A percentile compares a stretch with the other conserved stretches of the same genome.
These are phyloP conservation scores for Cercospora brassicicola DNA, from an alignment of 2,329 filamentous ascomycete genomes.

Conservation along the genomic window DNA sequence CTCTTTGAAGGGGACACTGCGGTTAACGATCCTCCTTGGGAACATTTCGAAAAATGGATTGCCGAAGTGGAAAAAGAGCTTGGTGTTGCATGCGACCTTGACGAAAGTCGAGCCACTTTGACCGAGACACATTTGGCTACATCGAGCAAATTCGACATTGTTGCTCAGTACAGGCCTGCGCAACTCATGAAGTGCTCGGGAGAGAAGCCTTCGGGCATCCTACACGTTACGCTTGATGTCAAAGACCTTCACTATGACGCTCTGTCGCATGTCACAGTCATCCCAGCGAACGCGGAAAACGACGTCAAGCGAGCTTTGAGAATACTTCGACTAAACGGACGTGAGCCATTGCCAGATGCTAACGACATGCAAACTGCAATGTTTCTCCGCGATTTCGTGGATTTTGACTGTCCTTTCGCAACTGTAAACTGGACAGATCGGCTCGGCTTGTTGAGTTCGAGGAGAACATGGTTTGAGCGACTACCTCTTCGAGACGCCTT, in stretches of 20 bases:
- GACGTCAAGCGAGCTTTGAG: not conserved
- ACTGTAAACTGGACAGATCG: not conserved
- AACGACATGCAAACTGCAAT: not conserved
- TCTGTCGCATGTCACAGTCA: conserved; percentile 6
- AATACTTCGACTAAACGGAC: not conserved
- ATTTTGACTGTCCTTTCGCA: not conserved
- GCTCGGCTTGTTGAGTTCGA: not conserved
- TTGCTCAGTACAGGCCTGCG: not conserved
- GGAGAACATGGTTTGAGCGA: not conserved
- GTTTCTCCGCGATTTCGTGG: not conserved
- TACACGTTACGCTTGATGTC: conserved; percentile 11
- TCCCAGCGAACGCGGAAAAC: not conserved
- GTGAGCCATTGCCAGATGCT: not conserved
- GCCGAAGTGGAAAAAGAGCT: not conserved
- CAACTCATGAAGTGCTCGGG: not conserved
- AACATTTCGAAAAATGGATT: conserved; percentile 8
- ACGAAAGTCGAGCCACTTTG: not conserved
- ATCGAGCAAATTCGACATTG: not conserved
- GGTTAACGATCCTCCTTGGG: conserved; percentile 10
- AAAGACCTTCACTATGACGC: not conserved
- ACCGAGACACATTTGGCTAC: not conserved
- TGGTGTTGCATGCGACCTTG: not conserved
- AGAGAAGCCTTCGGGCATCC: conserved; percentile 1
- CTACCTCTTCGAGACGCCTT: not conserved
- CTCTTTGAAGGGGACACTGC: conserved; percentile 10